A percentile compares a stretch with the other conserved stretches of the same genome.
phyloP scores from a whole-genome alignment of 371 early-diverging fungal genomes.

The Mycotypha africana region DNA sequence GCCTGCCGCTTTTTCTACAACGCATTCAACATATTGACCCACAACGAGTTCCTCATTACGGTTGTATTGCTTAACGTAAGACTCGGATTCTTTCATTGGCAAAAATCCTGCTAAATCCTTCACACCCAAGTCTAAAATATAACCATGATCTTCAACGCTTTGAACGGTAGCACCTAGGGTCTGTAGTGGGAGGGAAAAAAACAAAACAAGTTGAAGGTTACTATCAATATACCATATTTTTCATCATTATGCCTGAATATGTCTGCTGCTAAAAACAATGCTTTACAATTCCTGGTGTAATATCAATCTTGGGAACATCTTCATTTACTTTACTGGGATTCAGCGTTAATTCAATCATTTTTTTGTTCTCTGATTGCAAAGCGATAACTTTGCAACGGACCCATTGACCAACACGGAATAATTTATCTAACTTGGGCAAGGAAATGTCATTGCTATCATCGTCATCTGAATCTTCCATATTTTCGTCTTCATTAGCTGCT shows the following conservation, averaged over 20 bases:
- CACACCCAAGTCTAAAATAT: conserved; percentile 69
- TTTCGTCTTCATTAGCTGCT: conserved; percentile 54
- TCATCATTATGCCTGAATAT: neutral
- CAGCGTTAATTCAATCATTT: conserved; percentile 64
- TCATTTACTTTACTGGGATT: conserved; percentile 64
- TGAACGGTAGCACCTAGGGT: conserved; percentile 56
- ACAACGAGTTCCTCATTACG: conserved; percentile 44
- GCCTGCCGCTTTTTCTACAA: conserved; percentile 46
- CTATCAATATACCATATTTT: neutral
- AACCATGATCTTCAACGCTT: conserved; percentile 82
- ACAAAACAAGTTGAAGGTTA: no score
- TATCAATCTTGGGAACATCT: conserved; percentile 45
- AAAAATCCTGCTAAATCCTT: conserved; percentile 63
- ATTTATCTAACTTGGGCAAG: conserved; percentile 53
- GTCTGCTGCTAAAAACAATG: no score
- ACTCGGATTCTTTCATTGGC: conserved; percentile 52
- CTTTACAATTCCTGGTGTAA: conserved; percentile 60
- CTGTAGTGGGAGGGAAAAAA: no score
- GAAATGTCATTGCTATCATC: conserved; percentile 12
- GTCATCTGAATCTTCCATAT: conserved; percentile 31
- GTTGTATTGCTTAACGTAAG: conserved; percentile 50
- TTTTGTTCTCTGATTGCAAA: conserved; percentile 41
- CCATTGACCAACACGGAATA: conserved; percentile 73
- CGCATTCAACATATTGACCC: conserved; percentile 63
- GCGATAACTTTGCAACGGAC: conserved; percentile 58